These are phyloP conservation scores for Zopfochytrium polystomum DNA, from an alignment of 371 early-diverging fungal species.

Conservation along the genomic window DNA sequence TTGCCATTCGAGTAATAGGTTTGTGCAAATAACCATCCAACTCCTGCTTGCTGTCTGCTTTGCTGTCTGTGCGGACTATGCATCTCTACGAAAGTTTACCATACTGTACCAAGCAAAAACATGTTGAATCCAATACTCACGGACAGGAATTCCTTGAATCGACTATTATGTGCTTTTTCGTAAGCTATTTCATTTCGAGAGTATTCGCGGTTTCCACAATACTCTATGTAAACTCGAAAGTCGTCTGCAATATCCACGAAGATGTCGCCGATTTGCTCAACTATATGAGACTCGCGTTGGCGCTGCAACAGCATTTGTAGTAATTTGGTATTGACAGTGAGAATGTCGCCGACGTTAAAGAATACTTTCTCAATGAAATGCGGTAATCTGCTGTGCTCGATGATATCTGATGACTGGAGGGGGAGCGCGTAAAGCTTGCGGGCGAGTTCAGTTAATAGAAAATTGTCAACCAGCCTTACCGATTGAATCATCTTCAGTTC, in stretches of 20 bases:
- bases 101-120: background rate
- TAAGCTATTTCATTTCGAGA: slow-evolving; percentile 78
- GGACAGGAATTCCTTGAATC: slow-evolving; percentile 71
- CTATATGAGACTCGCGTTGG: slow-evolving; percentile 67
- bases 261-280: slow-evolving; percentile 82
- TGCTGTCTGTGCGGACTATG: no score
- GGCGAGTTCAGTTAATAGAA: background rate
- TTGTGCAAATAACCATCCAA: slow-evolving; percentile 23
- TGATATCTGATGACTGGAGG: slow-evolving; percentile 59
- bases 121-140: slow-evolving; percentile 31
- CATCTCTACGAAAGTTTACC: no score
- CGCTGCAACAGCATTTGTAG: slow-evolving; percentile 62
- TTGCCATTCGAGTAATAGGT: slow-evolving; percentile 84
- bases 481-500: slow-evolving; percentile 72
- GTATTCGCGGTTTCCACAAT: slow-evolving; percentile 84
- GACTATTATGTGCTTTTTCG: slow-evolving; percentile 65
- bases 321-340: slow-evolving; percentile 65
- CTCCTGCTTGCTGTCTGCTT: slow-evolving; percentile 15
- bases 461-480: slow-evolving; percentile 41
- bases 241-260: slow-evolving; percentile 67
- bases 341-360: slow-evolving; percentile 74
- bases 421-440: slow-evolving; percentile 59
- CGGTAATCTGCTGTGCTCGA: slow-evolving; percentile 59
- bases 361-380: slow-evolving; percentile 74
- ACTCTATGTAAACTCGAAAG: slow-evolving; percentile 79